Evolutionary conservation across 768 basidiomycete genomes (phyloP), one percentile per base, ranked within the genome.

Genomic region (Serendipita sp.): DNA sequence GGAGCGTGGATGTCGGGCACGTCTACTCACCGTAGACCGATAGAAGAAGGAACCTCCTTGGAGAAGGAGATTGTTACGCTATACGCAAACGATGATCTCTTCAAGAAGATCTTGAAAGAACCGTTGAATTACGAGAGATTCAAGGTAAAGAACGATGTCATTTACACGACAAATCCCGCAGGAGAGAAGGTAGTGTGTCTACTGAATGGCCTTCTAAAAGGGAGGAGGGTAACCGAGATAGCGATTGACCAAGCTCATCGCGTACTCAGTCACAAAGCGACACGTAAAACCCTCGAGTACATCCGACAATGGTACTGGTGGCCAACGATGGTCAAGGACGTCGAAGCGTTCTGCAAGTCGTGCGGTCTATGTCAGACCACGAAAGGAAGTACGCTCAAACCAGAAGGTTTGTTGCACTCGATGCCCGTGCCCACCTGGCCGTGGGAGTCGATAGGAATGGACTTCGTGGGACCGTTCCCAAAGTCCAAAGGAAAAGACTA

Each of bases 401-500:
- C 60, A 38, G 11, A 60, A 50, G 30, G 63, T 41, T 17, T 66
- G 7, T 60, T 65, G 17, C n/a, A 64, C 24, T 44, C 66, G 1
- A 41, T 64, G 4, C 14, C 24, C 7, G 53, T 65, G n/a, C 65
- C 65, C 41, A 33, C n/a, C 1, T 41, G 42, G 2, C 63, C 65
- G 16, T 65, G 64, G 62, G 24, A 56, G 9, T 22, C 45, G 3
- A 65, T 66, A 1, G 61, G 60, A 1, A 61, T 66, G 2, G 64
- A 66, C 58, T 66, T 66, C 34, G 64, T 66, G 3, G 65, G 65
- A 11, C 65, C 65, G 4, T 34, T 66, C 5, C 61, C 61, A 3
- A 45, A 56, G 24, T 62, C 65, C 2, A 60, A 22, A 31, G 63
- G 42, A 24, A 24, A 63, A 16, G 34, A 65, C 33, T 60, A 63